These are phyloP conservation scores for Hypocrella siamensis DNA, from an alignment of 2,329 filamentous ascomycete genomes.

Conservation along the genomic window DNA sequence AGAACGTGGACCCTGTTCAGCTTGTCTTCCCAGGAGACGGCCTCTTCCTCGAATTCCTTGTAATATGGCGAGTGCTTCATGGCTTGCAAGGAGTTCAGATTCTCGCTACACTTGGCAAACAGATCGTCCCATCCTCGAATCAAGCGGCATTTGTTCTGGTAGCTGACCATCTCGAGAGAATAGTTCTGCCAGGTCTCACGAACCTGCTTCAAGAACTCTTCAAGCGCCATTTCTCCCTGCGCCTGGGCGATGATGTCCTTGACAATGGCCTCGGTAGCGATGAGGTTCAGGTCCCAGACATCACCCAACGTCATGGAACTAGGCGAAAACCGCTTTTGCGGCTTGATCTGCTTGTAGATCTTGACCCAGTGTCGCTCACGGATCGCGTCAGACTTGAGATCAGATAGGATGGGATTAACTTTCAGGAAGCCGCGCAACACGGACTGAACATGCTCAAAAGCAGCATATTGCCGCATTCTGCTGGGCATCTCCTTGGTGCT, in stretches of 20 bases:
- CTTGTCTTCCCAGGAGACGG: slow-evolving; percentile 93
- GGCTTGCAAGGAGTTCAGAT: slow-evolving; percentile 90
- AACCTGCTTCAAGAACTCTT: slow-evolving; percentile 93
- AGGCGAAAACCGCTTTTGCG: slow-evolving; percentile 83
- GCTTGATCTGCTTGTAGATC: slow-evolving; percentile 91
- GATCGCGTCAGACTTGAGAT: slow-evolving; percentile 92
- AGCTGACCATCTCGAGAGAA: slow-evolving; percentile 82
- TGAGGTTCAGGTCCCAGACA: slow-evolving; percentile 92
- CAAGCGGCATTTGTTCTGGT: slow-evolving; percentile 94
- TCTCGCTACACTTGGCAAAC: slow-evolving; percentile 96
- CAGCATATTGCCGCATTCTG: slow-evolving; percentile 96
- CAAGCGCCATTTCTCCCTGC: slow-evolving; percentile 93
- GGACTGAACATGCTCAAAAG: slow-evolving; percentile 96
- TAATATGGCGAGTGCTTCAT: slow-evolving; percentile 99
- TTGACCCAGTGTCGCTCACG: slow-evolving; percentile 94
- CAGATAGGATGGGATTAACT: slow-evolving; percentile 73
- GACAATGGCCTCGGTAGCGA: slow-evolving; percentile 74
- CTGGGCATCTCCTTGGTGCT: slow-evolving; percentile 99
- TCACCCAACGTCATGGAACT: slow-evolving; percentile 94
- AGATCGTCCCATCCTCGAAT: slow-evolving; percentile 97
- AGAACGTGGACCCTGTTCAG: slow-evolving; percentile 93
- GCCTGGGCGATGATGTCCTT: slow-evolving; percentile 89
- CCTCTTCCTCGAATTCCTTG: slow-evolving; percentile 98
- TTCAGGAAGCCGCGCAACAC: slow-evolving; percentile 80
- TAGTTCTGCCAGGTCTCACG: slow-evolving; percentile 96